Percentiles rank a stretch among this genome's conserved stretches.
Conservation (phyloP, 805 yeast species). For the Barnettozyma siamensis region DNA sequence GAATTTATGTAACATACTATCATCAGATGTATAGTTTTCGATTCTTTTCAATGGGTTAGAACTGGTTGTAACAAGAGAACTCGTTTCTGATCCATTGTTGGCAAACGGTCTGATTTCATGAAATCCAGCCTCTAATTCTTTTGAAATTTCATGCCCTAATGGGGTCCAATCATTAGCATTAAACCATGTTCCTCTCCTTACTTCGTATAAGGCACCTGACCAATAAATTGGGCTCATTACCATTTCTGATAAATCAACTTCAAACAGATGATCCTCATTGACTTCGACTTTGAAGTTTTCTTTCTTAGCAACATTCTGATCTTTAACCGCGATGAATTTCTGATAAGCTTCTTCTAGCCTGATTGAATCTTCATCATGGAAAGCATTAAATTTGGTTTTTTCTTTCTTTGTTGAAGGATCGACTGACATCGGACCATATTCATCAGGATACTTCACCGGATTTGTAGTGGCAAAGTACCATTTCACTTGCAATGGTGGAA, state of each 20-base stretch:
- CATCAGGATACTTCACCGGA: conserved; percentile 63
- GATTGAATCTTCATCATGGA: conserved; percentile 55
- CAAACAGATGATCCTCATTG: conserved; percentile 73
- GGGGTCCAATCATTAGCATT: conserved; percentile 47
- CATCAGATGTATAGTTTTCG: conserved; percentile 5
- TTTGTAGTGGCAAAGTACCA: conserved; percentile 88
- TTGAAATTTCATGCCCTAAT: conserved; percentile 41
- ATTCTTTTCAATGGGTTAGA: conserved; percentile 14
- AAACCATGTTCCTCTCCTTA: conserved; percentile 86
- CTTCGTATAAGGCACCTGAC: conserved; percentile 82
- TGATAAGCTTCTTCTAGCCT: conserved; percentile 45
- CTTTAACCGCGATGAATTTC: background rate
- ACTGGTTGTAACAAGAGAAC: background rate
- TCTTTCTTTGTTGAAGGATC: conserved; percentile 32
- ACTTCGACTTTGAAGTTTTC: conserved; percentile 33
- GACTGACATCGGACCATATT: conserved; percentile 43
- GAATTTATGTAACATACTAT: conserved; percentile 11
- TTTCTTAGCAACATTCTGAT: background rate
- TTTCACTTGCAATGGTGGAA: conserved; percentile 21
- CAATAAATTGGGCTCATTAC: conserved; percentile 70
- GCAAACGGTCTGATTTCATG: conserved; percentile 32
- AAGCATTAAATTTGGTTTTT: conserved; percentile 51
- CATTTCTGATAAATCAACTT: conserved; percentile 55
- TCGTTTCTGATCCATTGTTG: conserved; percentile 7
- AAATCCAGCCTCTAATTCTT: conserved; percentile 56